phyloP scores from a whole-genome alignment of 345 rosid species.

The rapeseed (Brassica napus) region Da-Ae NC_063436.1:32738501-32739000 shows the following conservation, averaged over 20 bases:
- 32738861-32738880: constrained; percentile 5
- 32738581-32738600: constrained; percentile 56
- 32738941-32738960: constrained; percentile 51
- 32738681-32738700: not conserved
- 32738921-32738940: constrained; percentile 35
- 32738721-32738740: constrained; percentile 10
- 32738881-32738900: constrained; percentile 52
- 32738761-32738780: not conserved
- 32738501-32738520: constrained; percentile 98
- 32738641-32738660: not conserved
- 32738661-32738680: not conserved
- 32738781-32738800: not conserved
- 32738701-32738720: constrained; percentile 9
- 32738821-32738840: not conserved
- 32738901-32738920: constrained; percentile 46
- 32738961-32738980: constrained; percentile 54
- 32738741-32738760: not conserved
- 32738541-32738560: constrained; percentile 52
- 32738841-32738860: constrained; percentile 8
- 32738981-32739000: constrained; percentile 46
- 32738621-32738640: constrained; percentile 53
- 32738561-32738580: constrained; percentile 47
- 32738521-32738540: constrained; percentile 52
- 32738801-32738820: constrained; percentile 8
- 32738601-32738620: constrained; percentile 44